Base-by-base conservation (phyloP, 164 flowering plant genomes). In the Hamamelis virginiana region DNA sequence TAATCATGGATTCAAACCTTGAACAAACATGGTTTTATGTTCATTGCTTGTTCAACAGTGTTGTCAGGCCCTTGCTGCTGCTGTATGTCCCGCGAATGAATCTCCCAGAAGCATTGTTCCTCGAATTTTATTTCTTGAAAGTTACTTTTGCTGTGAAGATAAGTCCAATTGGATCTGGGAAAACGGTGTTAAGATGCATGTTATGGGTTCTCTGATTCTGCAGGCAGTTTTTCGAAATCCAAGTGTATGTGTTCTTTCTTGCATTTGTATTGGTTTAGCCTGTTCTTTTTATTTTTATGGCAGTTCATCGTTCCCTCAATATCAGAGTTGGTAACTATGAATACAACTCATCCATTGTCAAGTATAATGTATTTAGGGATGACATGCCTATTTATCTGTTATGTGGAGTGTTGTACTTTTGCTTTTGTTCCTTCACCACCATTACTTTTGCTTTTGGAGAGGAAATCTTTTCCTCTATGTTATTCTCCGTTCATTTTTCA, bases 191-290 rank as follows among this genome's bases (percentile, higher is more conserved):
- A 89, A 77, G 83, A 85, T 91, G 81, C 89, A 90, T 76, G 76
- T 85, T 64, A 72, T 90, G 79, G 98, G 98, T 48, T 91, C 97
- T 75, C 60, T 92, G 80, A 91, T 95, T 75, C 78, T 95, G 70
- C 98, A 95, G 75, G 75, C 84, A 48, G 66, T 95, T 69, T 95
- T 91, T 74, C 82, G 72, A 75, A 84, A 74, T 75, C 81, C 75
- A 64, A 87, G 73, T 74, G 98, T 92, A 89, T 58, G 97, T 75
- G 63, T 47, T 69, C 43, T 51, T 64, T 68, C 53, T 61, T 78
- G 48, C 48, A 45, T 48, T 68, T 25, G 5, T 53, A 33, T 52
- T 55, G 41, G 33, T 44, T 19, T 38, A 33, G 48, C 15, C 58
- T 52, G 23, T 41, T 50, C 11, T 55, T 22, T 26, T 53, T 62